A percentile compares a stretch with the other conserved stretches of the same genome.
Conservation (phyloP, 257 asterid species). For the Fraxinus americana region DNA sequence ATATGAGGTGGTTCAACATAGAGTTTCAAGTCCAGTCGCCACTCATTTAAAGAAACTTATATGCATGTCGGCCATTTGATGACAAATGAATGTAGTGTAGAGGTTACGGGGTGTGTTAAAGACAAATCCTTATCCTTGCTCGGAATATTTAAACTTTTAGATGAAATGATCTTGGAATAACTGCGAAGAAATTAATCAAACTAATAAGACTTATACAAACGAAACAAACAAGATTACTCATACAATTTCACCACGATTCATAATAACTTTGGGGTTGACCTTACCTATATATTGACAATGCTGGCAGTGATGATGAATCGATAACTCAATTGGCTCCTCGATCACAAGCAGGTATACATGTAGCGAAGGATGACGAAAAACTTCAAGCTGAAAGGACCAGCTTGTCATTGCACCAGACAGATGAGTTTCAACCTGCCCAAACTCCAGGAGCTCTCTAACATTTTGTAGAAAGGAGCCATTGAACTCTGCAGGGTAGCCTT, state of each 20-base stretch:
- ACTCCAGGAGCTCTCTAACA: conserved; percentile 65
- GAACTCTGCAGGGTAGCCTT: conserved; percentile 74
- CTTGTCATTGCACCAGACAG: conserved; percentile 48
- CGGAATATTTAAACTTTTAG: background rate
- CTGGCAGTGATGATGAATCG: conserved; percentile 63
- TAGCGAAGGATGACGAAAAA: conserved; percentile 69
- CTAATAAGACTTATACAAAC: too few relatives aligned
- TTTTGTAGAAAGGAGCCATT: conserved; percentile 68
- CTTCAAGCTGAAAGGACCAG: conserved; percentile 93
- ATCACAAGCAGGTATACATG: conserved; percentile 65
- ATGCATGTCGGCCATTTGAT: background rate
- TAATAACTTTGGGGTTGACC: background rate
- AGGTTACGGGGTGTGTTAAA: background rate
- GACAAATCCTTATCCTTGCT: background rate
- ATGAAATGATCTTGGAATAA: background rate
- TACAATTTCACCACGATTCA: background rate
- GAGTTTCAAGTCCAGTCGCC: background rate
- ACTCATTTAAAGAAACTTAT: background rate
- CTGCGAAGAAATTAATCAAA: too few relatives aligned
- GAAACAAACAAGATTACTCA: too few relatives aligned
- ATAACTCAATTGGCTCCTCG: conserved; percentile 76
- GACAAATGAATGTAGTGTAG: background rate
- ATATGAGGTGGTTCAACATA: background rate
- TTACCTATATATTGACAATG: conserved; percentile 89
- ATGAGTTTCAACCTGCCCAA: conserved; percentile 62